Evolutionary conservation across 768 basidiomycete genomes (phyloP).

Genomic region (Cytidiella melzeri): DNA sequence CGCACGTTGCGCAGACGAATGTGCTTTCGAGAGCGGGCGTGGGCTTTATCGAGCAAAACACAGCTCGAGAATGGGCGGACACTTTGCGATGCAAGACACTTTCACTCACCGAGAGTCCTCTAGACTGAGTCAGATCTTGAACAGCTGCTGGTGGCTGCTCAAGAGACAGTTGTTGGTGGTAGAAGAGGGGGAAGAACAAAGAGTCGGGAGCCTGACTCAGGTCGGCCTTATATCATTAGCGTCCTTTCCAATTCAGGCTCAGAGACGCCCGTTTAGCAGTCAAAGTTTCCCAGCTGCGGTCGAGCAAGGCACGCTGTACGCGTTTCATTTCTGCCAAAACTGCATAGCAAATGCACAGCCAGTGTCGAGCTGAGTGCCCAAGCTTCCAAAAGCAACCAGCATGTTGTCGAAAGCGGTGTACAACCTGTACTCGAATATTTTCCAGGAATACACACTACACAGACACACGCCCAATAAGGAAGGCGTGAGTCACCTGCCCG

Average conservation of each 20-base stretch:
- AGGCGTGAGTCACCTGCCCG: background rate
- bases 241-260: constrained; percentile 24
- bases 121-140: constrained; percentile 15
- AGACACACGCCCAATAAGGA: background rate
- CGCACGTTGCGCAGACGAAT: background rate
- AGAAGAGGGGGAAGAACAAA: constrained; percentile 11
- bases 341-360: background rate
- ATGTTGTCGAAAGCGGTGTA: background rate
- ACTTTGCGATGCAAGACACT: constrained; percentile 1
- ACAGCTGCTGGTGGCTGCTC: constrained; percentile 14
- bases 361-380: background rate
- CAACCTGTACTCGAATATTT: background rate
- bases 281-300: constrained; percentile 5
- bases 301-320: constrained; percentile 1
- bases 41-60: constrained; percentile 5
- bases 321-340: constrained; percentile 1
- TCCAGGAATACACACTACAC: background rate
- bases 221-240: constrained; percentile 13
- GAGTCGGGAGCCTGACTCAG: constrained; percentile 20
- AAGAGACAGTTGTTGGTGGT: constrained; percentile 12
- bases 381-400: background rate
- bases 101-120: constrained; percentile 11
- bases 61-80: constrained; percentile 13
- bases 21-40: background rate
- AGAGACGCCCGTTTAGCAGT: constrained; percentile 20